A percentile compares a stretch with the other conserved stretches of the same genome.
Conservation (phyloP, 2,329 filamentous ascomycete species). For the Seiridium unicorne region DNA sequence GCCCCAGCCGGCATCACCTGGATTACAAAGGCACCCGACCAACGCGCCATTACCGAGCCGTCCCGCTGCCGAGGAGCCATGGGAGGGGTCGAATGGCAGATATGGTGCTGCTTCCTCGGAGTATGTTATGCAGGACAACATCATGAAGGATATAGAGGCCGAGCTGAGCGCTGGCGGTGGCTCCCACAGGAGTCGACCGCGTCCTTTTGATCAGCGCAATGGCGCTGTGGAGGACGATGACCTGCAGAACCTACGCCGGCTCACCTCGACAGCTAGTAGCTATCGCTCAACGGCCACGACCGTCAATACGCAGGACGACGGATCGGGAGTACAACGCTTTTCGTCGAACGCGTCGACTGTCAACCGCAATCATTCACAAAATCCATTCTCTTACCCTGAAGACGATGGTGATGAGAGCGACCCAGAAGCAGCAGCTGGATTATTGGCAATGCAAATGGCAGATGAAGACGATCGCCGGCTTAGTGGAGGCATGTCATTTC, state of each 20-base stretch:
- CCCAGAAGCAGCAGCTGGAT: constrained; percentile 79
- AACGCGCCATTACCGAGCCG: constrained; percentile 58
- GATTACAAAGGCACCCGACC: constrained; percentile 57
- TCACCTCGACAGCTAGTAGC: constrained; percentile 26
- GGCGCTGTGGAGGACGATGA: constrained; percentile 47
- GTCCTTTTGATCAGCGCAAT: constrained; percentile 35
- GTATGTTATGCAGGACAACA: constrained; percentile 45
- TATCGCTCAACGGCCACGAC: constrained; percentile 53
- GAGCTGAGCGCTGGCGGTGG: constrained; percentile 42
- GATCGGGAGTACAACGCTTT: constrained; percentile 36
- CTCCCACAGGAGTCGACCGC: constrained; percentile 37
- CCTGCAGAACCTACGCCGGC: constrained; percentile 41
- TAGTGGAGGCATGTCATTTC: constrained; percentile 50
- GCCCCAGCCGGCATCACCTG: constrained; percentile 37
- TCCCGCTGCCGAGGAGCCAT: constrained; percentile 44
- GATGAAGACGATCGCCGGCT: constrained; percentile 72
- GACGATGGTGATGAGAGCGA: constrained; percentile 75
- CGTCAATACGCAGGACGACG: constrained; percentile 30
- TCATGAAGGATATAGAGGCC: constrained; percentile 58
- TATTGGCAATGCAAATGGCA: constrained; percentile 80
- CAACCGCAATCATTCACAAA: constrained; percentile 32
- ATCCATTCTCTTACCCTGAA: constrained; percentile 31
- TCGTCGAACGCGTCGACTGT: constrained; percentile 40
- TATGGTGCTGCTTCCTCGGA: constrained; percentile 33
- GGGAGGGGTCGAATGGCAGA: constrained; percentile 41